phyloP scores from a whole-genome alignment of 805 yeast genomes.

The Yarrowia sp. region DNA sequence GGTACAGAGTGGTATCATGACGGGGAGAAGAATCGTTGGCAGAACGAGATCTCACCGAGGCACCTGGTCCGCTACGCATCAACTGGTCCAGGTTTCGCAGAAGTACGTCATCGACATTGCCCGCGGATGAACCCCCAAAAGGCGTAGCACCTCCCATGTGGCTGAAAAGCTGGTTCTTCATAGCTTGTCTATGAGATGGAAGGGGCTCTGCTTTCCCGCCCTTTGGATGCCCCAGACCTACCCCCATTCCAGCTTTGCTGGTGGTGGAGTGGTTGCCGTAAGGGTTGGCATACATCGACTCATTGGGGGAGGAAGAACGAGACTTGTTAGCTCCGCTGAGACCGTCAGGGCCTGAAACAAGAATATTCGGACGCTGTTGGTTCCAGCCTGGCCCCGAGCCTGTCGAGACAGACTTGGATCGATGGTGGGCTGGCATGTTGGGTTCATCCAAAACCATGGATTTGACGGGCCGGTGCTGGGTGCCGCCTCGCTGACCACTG shows the following conservation, averaged over 20 bases:
- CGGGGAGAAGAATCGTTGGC: constrained; percentile 30
- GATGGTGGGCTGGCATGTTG: constrained; percentile 12
- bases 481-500: constrained; percentile 36
- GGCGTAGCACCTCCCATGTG: constrained; percentile 35
- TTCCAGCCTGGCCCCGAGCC: constrained; percentile 19
- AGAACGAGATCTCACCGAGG: constrained; percentile 24
- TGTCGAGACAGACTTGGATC: constrained; percentile 31
- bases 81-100: constrained; percentile 33
- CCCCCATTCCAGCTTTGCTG: constrained; percentile 27
- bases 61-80: constrained; percentile 37
- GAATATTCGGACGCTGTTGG: constrained; percentile 31
- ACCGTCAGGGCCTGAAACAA: constrained; percentile 21
- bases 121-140: constrained; percentile 20
- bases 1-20: constrained; percentile 22
- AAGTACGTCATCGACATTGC: constrained; percentile 26
- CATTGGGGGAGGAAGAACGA: constrained; percentile 18
- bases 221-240: constrained; percentile 26
- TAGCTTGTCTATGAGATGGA: constrained; percentile 8
- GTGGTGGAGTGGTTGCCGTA: constrained; percentile 36
- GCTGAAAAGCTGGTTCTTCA: constrained; percentile 17
- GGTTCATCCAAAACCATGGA: constrained; percentile 38
- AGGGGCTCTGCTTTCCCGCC: constrained; percentile 11
- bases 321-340: constrained; percentile 15
- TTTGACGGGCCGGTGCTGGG: constrained; percentile 30
- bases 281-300: constrained; percentile 7